Conservation (phyloP, 192 early-diverging fungal genomes). For the Pilaira anomala region DNA sequence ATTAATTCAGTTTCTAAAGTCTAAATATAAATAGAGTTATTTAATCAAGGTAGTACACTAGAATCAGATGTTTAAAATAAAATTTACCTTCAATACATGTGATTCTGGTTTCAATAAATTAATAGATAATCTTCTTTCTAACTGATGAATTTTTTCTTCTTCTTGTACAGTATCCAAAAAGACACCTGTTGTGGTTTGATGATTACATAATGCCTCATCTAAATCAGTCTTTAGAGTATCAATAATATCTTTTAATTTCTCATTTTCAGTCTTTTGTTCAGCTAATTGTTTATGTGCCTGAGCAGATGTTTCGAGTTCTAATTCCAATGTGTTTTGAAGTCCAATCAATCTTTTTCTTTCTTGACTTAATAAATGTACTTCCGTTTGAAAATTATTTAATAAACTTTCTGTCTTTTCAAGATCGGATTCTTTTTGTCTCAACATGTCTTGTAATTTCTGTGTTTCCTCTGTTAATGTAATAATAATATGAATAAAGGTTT, state of each 20-base stretch:
- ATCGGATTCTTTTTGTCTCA: slow-evolving; percentile 37
- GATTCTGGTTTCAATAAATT: slow-evolving; percentile 4
- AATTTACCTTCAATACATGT: slow-evolving; percentile 3
- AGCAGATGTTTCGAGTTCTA: slow-evolving; percentile 30
- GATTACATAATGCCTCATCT: slow-evolving; percentile 31
- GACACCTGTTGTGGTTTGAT: background rate
- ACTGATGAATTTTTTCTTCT: too few species aligned
- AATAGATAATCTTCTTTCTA: background rate
- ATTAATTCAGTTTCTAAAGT: slow-evolving; percentile 25
- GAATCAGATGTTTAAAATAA: background rate
- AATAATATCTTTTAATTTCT: slow-evolving; percentile 37
- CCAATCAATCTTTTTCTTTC: slow-evolving; percentile 37
- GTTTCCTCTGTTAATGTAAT: slow-evolving; percentile 34
- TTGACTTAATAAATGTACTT: slow-evolving; percentile 27
- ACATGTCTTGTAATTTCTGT: slow-evolving; percentile 38
- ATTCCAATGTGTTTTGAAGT: slow-evolving; percentile 28
- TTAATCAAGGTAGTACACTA: background rate
- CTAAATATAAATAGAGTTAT: slow-evolving; percentile 11
- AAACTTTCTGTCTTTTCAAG: slow-evolving; percentile 29
- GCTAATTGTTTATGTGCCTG: slow-evolving; percentile 35
- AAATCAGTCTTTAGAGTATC: slow-evolving; percentile 41
- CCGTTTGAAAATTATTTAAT: slow-evolving; percentile 29
- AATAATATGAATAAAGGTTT: too few species aligned
- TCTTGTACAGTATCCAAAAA: background rate
- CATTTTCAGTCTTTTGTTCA: slow-evolving; percentile 40